Evolutionary conservation across 768 basidiomycete genomes (phyloP), one percentile per base, ranked within the genome.

Genomic region (Mycena latifolia): DNA sequence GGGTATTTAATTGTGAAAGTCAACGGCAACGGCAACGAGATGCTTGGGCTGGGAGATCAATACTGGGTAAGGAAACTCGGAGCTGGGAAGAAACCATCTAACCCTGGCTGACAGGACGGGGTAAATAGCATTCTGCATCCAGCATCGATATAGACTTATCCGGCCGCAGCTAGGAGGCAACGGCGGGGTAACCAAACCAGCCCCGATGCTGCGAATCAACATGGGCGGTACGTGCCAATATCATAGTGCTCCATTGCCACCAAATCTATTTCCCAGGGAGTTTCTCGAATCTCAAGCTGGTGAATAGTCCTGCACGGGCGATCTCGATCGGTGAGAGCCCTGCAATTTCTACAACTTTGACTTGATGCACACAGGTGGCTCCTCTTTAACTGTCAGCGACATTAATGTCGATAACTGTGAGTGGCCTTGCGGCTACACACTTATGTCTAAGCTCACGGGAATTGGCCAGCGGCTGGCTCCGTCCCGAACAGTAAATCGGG

Each of bases 321-420:
- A 45, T 72, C 15, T 66, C 71, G 2, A 60, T 65, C 31, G n/a
- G n/a, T n/a, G n/a, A n/a, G n/a, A n/a, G n/a, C n/a, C n/a, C n/a
- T n/a, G n/a, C n/a, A n/a, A n/a, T n/a, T n/a, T n/a, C n/a, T n/a
- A n/a, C n/a, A n/a, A n/a, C n/a, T n/a, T n/a, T n/a, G n/a, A n/a
- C n/a, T n/a, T n/a, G n/a, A n/a, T n/a, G n/a, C n/a, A n/a, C n/a
- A n/a, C n/a, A n/a, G 31, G 11, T 5, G 72, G 70, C 12, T 55
- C 58, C 29, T 65, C 65, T 1, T 29, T 73, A 28, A 70, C 69
- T 10, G 63, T 73, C 35, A 67, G 62, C 50, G 46, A 1, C 15
- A 64, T 73, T 41, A 50, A 48, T n/a, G 59, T 73, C 43, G 65
- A 73, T 55, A 71, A 73, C 45, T 72, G 67, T 62, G 48, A n/a